Base-by-base conservation (phyloP, 257 asterid genomes). In the Handroanthus guayacan region DNA sequence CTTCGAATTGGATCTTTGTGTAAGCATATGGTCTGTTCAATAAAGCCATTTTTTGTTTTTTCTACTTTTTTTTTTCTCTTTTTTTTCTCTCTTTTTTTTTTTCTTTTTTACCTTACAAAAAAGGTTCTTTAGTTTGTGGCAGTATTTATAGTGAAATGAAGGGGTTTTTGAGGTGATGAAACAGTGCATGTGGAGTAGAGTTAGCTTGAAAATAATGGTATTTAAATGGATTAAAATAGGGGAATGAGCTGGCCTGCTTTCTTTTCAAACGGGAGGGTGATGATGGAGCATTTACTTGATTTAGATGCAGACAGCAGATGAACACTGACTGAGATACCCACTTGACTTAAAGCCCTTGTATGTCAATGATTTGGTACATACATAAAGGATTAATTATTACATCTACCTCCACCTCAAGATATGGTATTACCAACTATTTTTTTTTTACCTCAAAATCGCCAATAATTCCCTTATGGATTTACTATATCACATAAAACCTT, bases 1-100 rank as follows among this genome's bases (percentile, higher is more conserved):
- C 93, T 68, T 88, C 93, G 6, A 18, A 61, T 31, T 79, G 79
- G 39, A 88, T 76, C 81, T 80, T 90, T 2, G 88, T 55, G 76
- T 90, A 90, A 2, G 63, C 82, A 82, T 77, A 82, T 62, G 79
- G 51, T 68, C 80, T 52, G 18, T 60, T 82, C 67, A 75, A 17
- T 17, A 84, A 13, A 48, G 75, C 45, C 85, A 83, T 87, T 70
- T 45, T 71, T 5, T 31, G 9, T 4, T 4, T 43, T 9, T 43
- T 43, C 47, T 43, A 4, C 9, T 43, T 43, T 31, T n/a, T 10
- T 2, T 3, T 5, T 3, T 11, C 31, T 0, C 3, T 52, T 10
- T 37, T 10, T 18, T 54, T 47, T 18, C 18, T 45, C 11, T 17
- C 38, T 8, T 3, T 43, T 43, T 31, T n/a, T 10, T 2, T 3